A percentile compares a stretch with the other conserved stretches of the same genome.
Conservation (phyloP, 1,284 basidiomycete genomes). For the Rhodotorula sp. region DNA sequence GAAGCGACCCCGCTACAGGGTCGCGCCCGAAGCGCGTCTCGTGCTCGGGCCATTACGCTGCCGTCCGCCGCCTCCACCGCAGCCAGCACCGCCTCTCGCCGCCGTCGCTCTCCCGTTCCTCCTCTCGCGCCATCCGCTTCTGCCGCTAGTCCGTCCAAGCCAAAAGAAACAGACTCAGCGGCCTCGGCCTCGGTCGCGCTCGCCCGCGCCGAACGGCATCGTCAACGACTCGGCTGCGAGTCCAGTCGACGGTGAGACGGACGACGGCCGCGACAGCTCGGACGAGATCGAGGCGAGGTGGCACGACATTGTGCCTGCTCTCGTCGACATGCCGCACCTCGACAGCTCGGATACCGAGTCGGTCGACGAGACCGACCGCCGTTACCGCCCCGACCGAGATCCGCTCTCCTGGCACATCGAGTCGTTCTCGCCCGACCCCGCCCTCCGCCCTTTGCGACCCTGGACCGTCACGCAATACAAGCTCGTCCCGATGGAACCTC, state of each 20-base stretch:
- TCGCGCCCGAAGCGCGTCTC: neutral
- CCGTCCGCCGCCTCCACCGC: neutral
- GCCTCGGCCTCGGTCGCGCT: neutral
- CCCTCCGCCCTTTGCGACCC: neutral
- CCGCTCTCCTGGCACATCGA: neutral
- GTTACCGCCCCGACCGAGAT: neutral
- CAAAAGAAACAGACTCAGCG: neutral
- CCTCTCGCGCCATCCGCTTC: neutral
- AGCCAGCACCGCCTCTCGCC: neutral
- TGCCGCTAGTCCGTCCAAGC: neutral
- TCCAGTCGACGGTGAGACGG: too few relatives aligned
- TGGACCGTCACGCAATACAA: neutral
- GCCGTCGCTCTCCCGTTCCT: neutral
- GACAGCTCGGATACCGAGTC: constrained; percentile 4
- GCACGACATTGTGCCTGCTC: neutral
- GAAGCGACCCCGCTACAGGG: neutral
- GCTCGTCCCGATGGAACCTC: neutral
- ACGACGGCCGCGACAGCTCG: neutral
- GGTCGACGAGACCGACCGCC: neutral
- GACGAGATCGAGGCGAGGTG: constrained; percentile 3
- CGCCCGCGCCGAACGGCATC: neutral
- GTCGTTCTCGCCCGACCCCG: neutral
- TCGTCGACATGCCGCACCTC: constrained; percentile 1
- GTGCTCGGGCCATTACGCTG: neutral
- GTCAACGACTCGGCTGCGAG: neutral